phyloP scores from a whole-genome alignment of 148 eudicot genomes.

The Fallopia convolvulus region DNA sequence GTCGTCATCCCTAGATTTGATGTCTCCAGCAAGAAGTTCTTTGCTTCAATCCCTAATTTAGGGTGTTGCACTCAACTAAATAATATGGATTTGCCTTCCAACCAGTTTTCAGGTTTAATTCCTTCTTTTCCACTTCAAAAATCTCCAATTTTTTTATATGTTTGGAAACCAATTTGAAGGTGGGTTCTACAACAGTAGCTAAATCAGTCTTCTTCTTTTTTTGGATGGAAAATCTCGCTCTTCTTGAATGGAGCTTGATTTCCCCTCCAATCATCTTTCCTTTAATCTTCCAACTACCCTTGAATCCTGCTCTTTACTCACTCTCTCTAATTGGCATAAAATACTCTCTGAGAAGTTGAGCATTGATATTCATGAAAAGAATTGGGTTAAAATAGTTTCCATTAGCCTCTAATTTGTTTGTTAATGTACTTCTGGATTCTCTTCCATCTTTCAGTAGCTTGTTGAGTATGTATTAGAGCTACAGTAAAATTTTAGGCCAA shows the following conservation, averaged over 20 bases:
- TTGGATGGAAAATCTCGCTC: no score
- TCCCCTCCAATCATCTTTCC: slow-evolving; percentile 52
- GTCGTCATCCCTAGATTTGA: slow-evolving; percentile 22
- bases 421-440: slow-evolving; percentile 45
- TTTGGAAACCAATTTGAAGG: neutral
- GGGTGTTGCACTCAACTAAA: slow-evolving; percentile 30
- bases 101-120: slow-evolving; percentile 27
- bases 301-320: slow-evolving; percentile 44
- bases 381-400: slow-evolving; percentile 32
- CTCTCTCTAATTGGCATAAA: slow-evolving; percentile 46
- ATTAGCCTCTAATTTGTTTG: slow-evolving; percentile 47
- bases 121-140: slow-evolving; percentile 12
- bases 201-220: no score
- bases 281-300: slow-evolving; percentile 61
- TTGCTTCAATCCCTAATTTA: slow-evolving; percentile 27
- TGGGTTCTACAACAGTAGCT: slow-evolving; percentile 15
- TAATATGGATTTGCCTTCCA: slow-evolving; percentile 62
- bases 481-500: slow-evolving; percentile 43
- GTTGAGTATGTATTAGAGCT: slow-evolving; percentile 61
- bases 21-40: slow-evolving; percentile 59
- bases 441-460: slow-evolving; percentile 35
- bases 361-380: slow-evolving; percentile 39
- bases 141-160: slow-evolving; percentile 8
- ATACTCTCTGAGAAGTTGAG: slow-evolving; percentile 78
- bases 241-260: slow-evolving; percentile 43